These are phyloP conservation scores for Pseudocercospora fijiensis DNA, from an alignment of 2,329 filamentous ascomycete species.

Conservation along the genomic window DNA sequence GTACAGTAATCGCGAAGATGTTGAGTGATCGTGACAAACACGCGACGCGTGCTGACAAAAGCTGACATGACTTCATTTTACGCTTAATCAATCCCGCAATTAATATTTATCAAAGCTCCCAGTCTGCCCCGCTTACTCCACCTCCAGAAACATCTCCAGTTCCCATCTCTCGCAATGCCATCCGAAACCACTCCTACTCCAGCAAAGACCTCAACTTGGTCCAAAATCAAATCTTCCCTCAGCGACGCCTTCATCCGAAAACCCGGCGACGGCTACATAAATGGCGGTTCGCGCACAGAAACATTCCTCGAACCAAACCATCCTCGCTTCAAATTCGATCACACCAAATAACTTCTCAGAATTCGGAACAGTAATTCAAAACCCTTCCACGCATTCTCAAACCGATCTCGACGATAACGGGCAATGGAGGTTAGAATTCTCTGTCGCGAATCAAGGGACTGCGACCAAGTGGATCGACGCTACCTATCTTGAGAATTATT, in stretches of 20 bases:
- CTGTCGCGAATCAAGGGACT: slow-evolving; percentile 77
- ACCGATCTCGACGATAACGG: slow-evolving; percentile 15
- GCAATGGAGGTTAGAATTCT: slow-evolving; percentile 43
- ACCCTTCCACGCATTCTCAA: slow-evolving; percentile 54
- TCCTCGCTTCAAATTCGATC: slow-evolving; percentile 63
- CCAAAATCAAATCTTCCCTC: slow-evolving; percentile 22
- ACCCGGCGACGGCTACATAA: slow-evolving; percentile 16
- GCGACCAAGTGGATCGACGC: slow-evolving; percentile 84
- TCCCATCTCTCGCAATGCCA: slow-evolving; percentile 8
- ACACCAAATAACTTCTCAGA: slow-evolving; percentile 67
- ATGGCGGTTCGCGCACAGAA: slow-evolving; percentile 13
- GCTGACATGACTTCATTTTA: neutral
- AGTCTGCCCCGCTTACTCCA: slow-evolving; percentile 7
- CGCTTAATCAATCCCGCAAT: neutral
- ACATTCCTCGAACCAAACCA: slow-evolving; percentile 43
- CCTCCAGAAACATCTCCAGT: slow-evolving; percentile 7
- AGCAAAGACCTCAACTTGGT: slow-evolving; percentile 9
- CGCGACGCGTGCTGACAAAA: neutral
- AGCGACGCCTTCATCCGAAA: slow-evolving; percentile 25
- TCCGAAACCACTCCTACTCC: slow-evolving; percentile 14
- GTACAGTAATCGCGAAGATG: neutral
- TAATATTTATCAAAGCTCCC: slow-evolving; percentile 7
- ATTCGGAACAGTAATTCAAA: slow-evolving; percentile 81
- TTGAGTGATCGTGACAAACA: slow-evolving; percentile 1
- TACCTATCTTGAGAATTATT: slow-evolving; percentile 70